These are phyloP conservation scores for Exophiala dermatitidis DNA, from an alignment of 2,329 filamentous ascomycete genomes.

Conservation along the genomic window DNA sequence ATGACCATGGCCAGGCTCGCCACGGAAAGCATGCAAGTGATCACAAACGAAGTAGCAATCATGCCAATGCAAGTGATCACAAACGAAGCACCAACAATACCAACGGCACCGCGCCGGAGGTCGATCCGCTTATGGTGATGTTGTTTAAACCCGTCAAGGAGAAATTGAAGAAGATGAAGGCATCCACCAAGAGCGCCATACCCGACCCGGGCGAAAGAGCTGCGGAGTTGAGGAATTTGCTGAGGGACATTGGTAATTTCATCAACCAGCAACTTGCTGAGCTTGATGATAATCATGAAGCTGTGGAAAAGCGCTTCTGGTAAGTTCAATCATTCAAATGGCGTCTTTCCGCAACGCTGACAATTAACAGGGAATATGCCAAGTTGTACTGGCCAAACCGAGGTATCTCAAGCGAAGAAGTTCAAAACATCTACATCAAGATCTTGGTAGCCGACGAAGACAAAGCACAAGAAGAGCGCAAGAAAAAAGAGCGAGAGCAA, in stretches of 20 bases:
- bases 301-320: slow-evolving; percentile 41
- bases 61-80: slow-evolving; percentile 30
- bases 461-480: no score
- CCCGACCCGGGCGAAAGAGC: slow-evolving; percentile 40
- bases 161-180: slow-evolving; percentile 38
- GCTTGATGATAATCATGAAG: slow-evolving; percentile 35
- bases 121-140: slow-evolving; percentile 38
- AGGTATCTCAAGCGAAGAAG: slow-evolving; percentile 29
- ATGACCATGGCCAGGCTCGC: slow-evolving; percentile 21
- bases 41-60: slow-evolving; percentile 29
- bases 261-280: slow-evolving; percentile 34
- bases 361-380: slow-evolving; percentile 37
- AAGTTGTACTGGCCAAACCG: slow-evolving; percentile 44
- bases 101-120: slow-evolving; percentile 32
- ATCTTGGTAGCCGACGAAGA: slow-evolving; percentile 26
- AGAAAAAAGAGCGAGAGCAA: no score
- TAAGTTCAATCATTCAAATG: slow-evolving; percentile 28
- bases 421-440: slow-evolving; percentile 26
- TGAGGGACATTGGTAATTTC: slow-evolving; percentile 42
- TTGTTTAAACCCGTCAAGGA: slow-evolving; percentile 44
- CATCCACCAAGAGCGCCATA: slow-evolving; percentile 41
- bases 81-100: slow-evolving; percentile 33
- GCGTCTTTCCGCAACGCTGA: slow-evolving; percentile 25
- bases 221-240: slow-evolving; percentile 37
- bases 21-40: slow-evolving; percentile 27